Evolutionary conservation across 2,329 filamentous ascomycete species (phyloP).

Genomic region (Fonsecaea monophora): DNA sequence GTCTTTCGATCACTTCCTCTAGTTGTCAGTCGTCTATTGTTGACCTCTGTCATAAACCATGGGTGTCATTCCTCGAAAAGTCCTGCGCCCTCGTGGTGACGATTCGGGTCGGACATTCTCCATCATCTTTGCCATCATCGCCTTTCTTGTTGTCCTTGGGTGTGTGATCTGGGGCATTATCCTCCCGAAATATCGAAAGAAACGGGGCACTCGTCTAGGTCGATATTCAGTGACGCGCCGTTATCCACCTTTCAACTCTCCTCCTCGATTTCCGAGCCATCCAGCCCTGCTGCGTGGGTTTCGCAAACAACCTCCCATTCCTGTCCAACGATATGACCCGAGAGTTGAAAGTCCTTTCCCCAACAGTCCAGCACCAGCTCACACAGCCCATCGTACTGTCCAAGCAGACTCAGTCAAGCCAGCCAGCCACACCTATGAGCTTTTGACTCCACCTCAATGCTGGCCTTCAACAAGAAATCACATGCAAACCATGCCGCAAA

Average conservation of each 20-base stretch:
- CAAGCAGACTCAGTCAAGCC: background rate
- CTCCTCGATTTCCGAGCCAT: constrained; percentile 31
- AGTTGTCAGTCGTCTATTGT: background rate
- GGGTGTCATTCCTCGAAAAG: constrained; percentile 17
- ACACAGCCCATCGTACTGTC: background rate
- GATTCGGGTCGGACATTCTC: constrained; percentile 25
- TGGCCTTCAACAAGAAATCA: constrained; percentile 9
- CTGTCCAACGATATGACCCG: constrained; percentile 33
- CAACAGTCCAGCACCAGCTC: constrained; percentile 20
- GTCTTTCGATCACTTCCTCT: background rate
- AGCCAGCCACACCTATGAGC: constrained; percentile 23
- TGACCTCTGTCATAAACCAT: constrained; percentile 13
- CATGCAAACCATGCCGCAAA: background rate
- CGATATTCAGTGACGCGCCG: constrained; percentile 9
- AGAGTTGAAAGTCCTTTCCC: constrained; percentile 35
- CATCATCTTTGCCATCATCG: constrained; percentile 33
- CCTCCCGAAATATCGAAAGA: constrained; percentile 33
- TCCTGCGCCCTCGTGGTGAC: constrained; percentile 22
- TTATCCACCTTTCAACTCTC: constrained; percentile 19
- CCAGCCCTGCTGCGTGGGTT: constrained; percentile 33
- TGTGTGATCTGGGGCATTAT: constrained; percentile 35
- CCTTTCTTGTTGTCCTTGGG: constrained; percentile 29
- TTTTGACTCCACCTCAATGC: constrained; percentile 31
- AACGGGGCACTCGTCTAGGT: constrained; percentile 12
- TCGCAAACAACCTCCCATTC: constrained; percentile 19